phyloP scores from a whole-genome alignment of 805 yeast species.

The Kuraishia hungarica region DNA sequence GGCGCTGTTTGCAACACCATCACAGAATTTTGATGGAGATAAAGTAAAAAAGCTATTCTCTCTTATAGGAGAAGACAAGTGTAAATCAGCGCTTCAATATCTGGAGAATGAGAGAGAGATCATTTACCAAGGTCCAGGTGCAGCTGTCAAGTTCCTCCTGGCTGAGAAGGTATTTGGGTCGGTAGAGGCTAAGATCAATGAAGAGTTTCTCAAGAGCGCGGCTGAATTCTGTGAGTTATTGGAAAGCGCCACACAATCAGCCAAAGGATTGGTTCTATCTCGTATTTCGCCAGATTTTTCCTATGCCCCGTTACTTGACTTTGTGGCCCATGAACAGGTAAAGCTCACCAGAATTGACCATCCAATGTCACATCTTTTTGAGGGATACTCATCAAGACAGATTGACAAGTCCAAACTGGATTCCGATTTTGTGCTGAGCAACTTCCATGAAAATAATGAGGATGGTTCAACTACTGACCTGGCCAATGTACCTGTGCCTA shows the following conservation, averaged over 20 bases:
- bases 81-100: conserved; percentile 38
- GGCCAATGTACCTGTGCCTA: conserved; percentile 32
- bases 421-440: conserved; percentile 47
- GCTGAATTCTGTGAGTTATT: conserved; percentile 35
- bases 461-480: conserved; percentile 3
- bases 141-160: conserved; percentile 46
- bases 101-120: conserved; percentile 52
- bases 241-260: conserved; percentile 28
- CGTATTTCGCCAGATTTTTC: conserved; percentile 53
- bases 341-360: conserved; percentile 47
- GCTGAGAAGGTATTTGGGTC: conserved; percentile 42
- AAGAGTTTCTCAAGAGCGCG: conserved; percentile 35
- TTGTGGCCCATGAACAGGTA: conserved; percentile 33
- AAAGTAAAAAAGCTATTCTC: conserved; percentile 39
- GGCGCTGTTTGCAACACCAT: conserved; percentile 51
- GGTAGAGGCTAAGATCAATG: conserved; percentile 29
- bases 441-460: neutral
- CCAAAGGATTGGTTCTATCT: conserved; percentile 47
- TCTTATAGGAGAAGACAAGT: conserved; percentile 33
- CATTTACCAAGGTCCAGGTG: conserved; percentile 34
- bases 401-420: conserved; percentile 61
- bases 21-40: conserved; percentile 34
- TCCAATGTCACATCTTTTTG: conserved; percentile 34
- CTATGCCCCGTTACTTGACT: conserved; percentile 52
- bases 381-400: conserved; percentile 68